Base-by-base conservation (phyloP, 2,329 filamentous ascomycete species). In the Harringtonia aguacate region DNA sequence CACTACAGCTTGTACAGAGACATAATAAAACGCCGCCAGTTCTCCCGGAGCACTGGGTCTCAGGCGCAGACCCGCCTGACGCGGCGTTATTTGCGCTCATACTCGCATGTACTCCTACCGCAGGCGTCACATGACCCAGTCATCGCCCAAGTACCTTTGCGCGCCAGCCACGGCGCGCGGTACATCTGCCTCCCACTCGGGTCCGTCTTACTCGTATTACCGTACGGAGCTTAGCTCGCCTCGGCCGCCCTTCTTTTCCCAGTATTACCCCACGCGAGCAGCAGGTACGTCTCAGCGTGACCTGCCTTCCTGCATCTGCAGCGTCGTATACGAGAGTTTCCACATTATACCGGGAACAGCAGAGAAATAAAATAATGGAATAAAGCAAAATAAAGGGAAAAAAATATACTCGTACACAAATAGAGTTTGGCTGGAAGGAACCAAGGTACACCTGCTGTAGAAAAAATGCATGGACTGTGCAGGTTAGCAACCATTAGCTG, bases 261-360 rank as follows among this genome's bases (percentile, higher is more conserved):
- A 27, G 29, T 24, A 18, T 21, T 31, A 46, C 41, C 45, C 47
- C 44, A 48, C 47, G 47, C 39, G 46, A 38, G 35, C 33, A 28
- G 47, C 38, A 46, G 44, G 44, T 38, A 39, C 36, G 47, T 37
- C 34, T 38, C 37, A 42, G 29, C 34, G 39, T 41, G 36, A 21
- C n/a, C 28, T 48, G 36, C 31, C 22, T 28, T 34, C 43, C 31
- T 43, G 43, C 36, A 43, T 27, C 39, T 45, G 43, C 46, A 43
- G 43, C 40, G 43, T 46, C 40, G 46, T 39, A 48, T 40, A 37
- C 43, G 17, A 21, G 20, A 21, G n/a, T 13, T 15, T 14, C n/a
- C 39, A 36, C 17, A 13, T 3, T 13, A 36, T 7, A 15, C 21
- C n/a, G n/a, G 34, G 13, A 35, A 20, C 4, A 36, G 20, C 21